Conservation (phyloP, 768 basidiomycete genomes). For the Pulveroboletus sp. region DNA sequence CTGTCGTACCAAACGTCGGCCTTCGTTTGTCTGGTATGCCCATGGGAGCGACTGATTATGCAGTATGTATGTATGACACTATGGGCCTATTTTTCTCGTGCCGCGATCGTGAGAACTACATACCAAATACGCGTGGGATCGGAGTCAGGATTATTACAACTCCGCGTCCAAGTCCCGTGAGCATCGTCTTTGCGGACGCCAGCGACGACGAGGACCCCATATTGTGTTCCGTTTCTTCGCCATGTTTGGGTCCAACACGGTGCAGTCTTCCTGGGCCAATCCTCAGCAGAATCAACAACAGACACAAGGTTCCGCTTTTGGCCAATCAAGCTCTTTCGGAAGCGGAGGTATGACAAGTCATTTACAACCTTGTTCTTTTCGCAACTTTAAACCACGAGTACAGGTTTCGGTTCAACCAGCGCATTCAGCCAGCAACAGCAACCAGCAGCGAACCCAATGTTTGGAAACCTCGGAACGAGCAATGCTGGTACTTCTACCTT, state of each 20-base stretch:
- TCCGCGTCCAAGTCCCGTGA: conserved; percentile 18
- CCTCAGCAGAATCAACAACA: conserved; percentile 63
- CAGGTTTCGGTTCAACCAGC: conserved; percentile 53
- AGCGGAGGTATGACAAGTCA: conserved; percentile 39
- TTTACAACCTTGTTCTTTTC: conserved; percentile 26
- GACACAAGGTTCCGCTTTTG: conserved; percentile 58
- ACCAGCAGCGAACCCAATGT: conserved; percentile 78
- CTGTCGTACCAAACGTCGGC: conserved; percentile 78
- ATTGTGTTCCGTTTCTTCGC: conserved; percentile 16
- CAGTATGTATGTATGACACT: background rate
- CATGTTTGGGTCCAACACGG: conserved; percentile 60
- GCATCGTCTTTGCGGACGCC: conserved; percentile 13
- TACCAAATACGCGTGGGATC: conserved; percentile 21
- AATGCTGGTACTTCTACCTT: conserved; percentile 34
- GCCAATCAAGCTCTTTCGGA: conserved; percentile 68
- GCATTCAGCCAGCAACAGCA: conserved; percentile 69
- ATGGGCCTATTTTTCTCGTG: conserved; percentile 9
- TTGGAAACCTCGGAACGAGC: conserved; percentile 54
- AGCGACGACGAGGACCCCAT: conserved; percentile 24
- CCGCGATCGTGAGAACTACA: conserved; percentile 21
- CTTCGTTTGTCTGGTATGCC: conserved; percentile 42
- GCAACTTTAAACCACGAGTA: conserved; percentile 23
- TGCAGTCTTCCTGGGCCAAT: conserved; percentile 67
- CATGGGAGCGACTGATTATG: too few relatives aligned
- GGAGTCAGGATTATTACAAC: conserved; percentile 15